Evolutionary conservation across 495 filamentous ascomycete genomes (phyloP).

Genomic region (Penicillium canariense): DNA sequence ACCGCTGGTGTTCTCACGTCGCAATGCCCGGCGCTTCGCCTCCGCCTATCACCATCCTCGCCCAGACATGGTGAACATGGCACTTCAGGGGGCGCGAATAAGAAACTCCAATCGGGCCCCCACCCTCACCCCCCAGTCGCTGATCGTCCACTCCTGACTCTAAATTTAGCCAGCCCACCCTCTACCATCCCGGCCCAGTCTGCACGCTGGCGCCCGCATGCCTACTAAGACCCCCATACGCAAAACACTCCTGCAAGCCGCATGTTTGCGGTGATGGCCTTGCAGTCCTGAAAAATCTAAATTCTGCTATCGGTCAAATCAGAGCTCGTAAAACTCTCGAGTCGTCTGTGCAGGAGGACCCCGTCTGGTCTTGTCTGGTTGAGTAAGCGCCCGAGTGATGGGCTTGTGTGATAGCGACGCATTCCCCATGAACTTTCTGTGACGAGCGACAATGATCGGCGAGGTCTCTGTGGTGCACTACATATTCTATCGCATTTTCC

Average conservation of each 20-base stretch:
- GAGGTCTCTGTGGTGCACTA: constrained; percentile 1
- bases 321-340: not conserved
- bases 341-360: not conserved
- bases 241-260: constrained; percentile 1
- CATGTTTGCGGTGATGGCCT: not conserved
- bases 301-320: not conserved
- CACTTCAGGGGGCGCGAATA: constrained; percentile 7
- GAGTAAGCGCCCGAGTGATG: constrained; percentile 11
- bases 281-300: constrained; percentile 1
- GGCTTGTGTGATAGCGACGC: constrained; percentile 16
- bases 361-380: not conserved
- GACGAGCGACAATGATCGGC: not conserved
- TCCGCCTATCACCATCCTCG: constrained; percentile 19
- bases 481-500: constrained; percentile 17
- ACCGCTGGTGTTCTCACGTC: constrained; percentile 13
- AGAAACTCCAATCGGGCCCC: not conserved
- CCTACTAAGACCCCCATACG: constrained; percentile 7
- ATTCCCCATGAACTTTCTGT: constrained; percentile 7
- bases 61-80: not conserved
- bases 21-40: constrained; percentile 22
- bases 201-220: constrained; percentile 21
- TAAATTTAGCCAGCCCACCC: constrained; percentile 14
- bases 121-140: not conserved
- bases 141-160: not conserved
- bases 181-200: constrained; percentile 22